Conservation (phyloP, 805 yeast genomes). For the Saccharomycodes ludwigii region DNA sequence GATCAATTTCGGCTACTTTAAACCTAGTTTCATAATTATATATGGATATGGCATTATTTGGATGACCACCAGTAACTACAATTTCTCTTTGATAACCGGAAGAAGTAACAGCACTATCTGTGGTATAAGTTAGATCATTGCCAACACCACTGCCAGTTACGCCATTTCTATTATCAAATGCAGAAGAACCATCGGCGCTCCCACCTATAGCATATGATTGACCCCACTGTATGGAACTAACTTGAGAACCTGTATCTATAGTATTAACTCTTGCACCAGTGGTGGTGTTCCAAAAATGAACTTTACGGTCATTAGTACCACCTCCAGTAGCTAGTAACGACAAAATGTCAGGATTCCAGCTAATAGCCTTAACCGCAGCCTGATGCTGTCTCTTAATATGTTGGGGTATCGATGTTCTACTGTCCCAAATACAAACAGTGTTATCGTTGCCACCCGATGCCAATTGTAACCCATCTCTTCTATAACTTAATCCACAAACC, state of each 20-base stretch:
- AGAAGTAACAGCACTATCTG: constrained; percentile 8
- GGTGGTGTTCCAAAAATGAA: constrained; percentile 91
- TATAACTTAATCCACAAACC: constrained; percentile 84
- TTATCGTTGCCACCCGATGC: constrained; percentile 95
- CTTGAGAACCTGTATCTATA: constrained; percentile 87
- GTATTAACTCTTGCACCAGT: constrained; percentile 80
- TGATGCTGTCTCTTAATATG: constrained; percentile 69
- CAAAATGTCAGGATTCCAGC: constrained; percentile 86
- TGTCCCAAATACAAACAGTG: constrained; percentile 87
- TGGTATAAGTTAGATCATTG: constrained; percentile 19
- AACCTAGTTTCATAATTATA: constrained; percentile 80
- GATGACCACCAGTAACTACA: constrained; percentile 89
- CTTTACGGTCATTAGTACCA: constrained; percentile 78
- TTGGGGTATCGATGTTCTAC: constrained; percentile 54
- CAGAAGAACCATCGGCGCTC: no score
- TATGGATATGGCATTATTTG: constrained; percentile 69
- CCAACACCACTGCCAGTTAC: no score
- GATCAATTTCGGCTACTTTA: constrained; percentile 73
- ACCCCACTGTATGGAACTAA: constrained; percentile 91
- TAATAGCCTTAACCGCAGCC: constrained; percentile 91
- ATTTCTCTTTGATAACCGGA: constrained; percentile 42
- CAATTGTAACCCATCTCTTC: constrained; percentile 70
- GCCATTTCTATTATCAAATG: no score
- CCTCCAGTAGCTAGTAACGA: constrained; percentile 93
- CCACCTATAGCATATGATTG: no score